Percentiles rank a stretch among this genome's conserved stretches.
Evolutionary conservation across 1,284 basidiomycete genomes (phyloP).

Genomic region (Irpex sp.): DNA sequence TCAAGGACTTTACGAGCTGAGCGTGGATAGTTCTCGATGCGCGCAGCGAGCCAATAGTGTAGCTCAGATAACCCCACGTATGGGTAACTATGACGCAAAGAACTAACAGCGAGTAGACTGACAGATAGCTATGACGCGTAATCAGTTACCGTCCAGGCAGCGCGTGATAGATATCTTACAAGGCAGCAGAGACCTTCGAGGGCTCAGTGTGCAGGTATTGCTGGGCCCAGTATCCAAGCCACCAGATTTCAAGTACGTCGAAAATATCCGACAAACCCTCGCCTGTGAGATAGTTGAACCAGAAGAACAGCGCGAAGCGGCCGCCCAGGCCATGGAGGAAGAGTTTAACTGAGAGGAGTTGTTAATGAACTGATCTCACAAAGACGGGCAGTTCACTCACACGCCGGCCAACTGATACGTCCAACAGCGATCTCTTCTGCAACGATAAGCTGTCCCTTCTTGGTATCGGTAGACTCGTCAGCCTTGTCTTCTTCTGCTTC

Average conservation of each 20-base stretch:
- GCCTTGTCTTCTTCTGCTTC: slow-evolving; percentile 32
- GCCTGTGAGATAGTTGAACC: slow-evolving; percentile 25
- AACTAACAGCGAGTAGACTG: slow-evolving; percentile 8
- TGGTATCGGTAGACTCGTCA: slow-evolving; percentile 24
- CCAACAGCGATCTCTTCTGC: slow-evolving; percentile 60
- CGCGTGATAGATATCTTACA: slow-evolving; percentile 20
- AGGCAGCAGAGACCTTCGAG: slow-evolving; percentile 25
- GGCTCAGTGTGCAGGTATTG: slow-evolving; percentile 27
- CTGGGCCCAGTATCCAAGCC: slow-evolving; percentile 24
- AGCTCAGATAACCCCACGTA: not conserved
- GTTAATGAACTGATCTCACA: slow-evolving; percentile 1
- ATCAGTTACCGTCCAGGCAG: not conserved
- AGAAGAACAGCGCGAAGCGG: slow-evolving; percentile 26
- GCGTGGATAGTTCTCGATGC: slow-evolving; percentile 58
- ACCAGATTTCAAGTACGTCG: slow-evolving; percentile 19
- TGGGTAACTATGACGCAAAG: not conserved
- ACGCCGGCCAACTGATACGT: slow-evolving; percentile 43
- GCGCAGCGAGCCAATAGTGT: slow-evolving; percentile 35
- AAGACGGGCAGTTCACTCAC: slow-evolving; percentile 21
- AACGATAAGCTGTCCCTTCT: slow-evolving; percentile 45
- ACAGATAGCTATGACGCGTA: slow-evolving; percentile 7
- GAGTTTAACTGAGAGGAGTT: slow-evolving; percentile 21
- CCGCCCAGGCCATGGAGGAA: slow-evolving; percentile 30
- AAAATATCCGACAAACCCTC: slow-evolving; percentile 21
- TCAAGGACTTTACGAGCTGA: slow-evolving; percentile 47